These are phyloP conservation scores for Rhynchospora breviuscula DNA, from an alignment of 176 grass and related monocot species.

Conservation along the genomic window DNA sequence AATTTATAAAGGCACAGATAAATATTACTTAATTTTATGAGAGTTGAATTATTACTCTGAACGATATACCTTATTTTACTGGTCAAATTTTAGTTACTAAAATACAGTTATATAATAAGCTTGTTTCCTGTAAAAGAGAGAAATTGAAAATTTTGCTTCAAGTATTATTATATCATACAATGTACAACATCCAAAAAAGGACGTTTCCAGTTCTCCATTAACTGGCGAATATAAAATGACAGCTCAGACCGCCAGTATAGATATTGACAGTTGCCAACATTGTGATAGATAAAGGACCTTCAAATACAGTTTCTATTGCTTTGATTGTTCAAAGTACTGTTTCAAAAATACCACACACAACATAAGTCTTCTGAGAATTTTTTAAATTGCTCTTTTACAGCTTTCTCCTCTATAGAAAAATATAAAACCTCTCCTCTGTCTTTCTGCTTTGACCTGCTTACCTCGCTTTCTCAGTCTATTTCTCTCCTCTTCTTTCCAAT, in stretches of 20 bases:
- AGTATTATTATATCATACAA: background rate
- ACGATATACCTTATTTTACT: background rate
- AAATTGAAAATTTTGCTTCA: background rate
- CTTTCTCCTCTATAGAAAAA: background rate
- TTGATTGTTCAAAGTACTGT: background rate
- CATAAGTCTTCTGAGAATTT: background rate
- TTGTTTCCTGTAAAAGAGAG: background rate
- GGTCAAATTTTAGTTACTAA: background rate
- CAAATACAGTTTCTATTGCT: background rate
- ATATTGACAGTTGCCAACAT: background rate
- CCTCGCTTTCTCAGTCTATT: slow-evolving; percentile 21
- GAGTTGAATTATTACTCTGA: background rate
- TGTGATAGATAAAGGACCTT: background rate
- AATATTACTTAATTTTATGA: background rate
- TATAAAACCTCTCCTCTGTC: background rate
- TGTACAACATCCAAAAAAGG: background rate
- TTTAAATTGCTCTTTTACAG: background rate
- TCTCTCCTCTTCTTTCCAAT: slow-evolving; percentile 12
- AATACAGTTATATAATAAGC: background rate
- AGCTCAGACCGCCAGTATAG: background rate
- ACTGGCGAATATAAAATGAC: background rate
- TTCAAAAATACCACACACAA: background rate
- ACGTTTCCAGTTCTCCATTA: background rate
- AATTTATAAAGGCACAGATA: background rate
- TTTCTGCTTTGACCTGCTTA: slow-evolving; percentile 1